A percentile compares a stretch with the other conserved stretches of the same genome.
phyloP scores from a whole-genome alignment of 1,284 basidiomycete species.

The Golubevia sp. region DNA sequence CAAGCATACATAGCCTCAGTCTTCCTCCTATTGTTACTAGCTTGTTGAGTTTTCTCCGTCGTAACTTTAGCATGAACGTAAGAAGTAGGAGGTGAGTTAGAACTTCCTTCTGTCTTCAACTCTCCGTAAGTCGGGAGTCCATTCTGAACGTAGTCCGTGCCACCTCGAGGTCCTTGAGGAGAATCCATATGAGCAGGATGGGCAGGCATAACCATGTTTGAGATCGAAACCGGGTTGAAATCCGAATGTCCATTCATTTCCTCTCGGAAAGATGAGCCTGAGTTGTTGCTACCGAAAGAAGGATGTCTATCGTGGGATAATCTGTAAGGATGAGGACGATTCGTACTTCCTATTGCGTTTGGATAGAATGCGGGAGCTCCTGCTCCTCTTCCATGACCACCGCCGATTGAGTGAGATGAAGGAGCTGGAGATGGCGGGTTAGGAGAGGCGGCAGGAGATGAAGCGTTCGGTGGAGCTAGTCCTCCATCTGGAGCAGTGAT shows the following conservation, averaged over 20 bases:
- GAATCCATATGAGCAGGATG: not conserved
- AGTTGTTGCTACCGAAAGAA: conserved; percentile 31
- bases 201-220: not conserved
- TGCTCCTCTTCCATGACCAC: not conserved
- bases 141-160: conserved; percentile 21
- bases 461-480: conserved; percentile 28
- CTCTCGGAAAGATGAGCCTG: conserved; percentile 7
- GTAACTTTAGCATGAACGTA: not conserved
- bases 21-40: not conserved
- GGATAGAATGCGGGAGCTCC: conserved; percentile 12
- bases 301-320: conserved; percentile 27
- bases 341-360: not conserved
- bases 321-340: conserved; percentile 23
- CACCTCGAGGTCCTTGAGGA: not conserved
- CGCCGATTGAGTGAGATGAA: not conserved
- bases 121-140: conserved; percentile 17
- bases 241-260: not conserved
- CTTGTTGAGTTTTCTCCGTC: not conserved
- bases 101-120: conserved; percentile 1
- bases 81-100: not conserved
- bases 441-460: not conserved
- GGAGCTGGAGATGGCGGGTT: not conserved
- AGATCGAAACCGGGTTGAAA: not conserved
- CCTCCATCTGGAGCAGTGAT: conserved; percentile 46
- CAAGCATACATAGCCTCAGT: not conserved